Conservation (phyloP, 441 rosid genomes). For the Erysimum cheiri region DNA sequence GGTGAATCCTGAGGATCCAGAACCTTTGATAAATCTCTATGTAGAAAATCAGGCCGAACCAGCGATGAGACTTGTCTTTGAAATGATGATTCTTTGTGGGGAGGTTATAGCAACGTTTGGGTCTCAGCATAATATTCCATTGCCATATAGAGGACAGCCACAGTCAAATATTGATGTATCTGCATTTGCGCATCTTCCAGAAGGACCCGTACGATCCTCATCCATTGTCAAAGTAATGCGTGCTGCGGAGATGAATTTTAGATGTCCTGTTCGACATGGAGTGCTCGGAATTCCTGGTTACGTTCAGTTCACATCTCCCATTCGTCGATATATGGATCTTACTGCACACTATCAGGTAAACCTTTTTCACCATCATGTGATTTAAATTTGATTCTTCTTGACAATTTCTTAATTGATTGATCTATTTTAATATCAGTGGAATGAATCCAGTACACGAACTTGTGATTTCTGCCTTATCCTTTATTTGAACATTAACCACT, state of each 20-base stretch:
- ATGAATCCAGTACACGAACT: conserved; percentile 18
- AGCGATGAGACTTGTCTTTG: conserved; percentile 95
- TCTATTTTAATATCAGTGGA: background rate
- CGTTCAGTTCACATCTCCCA: conserved; percentile 97
- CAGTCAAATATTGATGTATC: conserved; percentile 84
- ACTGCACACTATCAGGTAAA: conserved; percentile 95
- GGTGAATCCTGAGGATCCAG: conserved; percentile 83
- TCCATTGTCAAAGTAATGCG: conserved; percentile 83
- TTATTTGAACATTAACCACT: background rate
- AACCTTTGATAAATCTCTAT: conserved; percentile 76
- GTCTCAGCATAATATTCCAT: conserved; percentile 67
- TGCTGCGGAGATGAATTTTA: conserved; percentile 86
- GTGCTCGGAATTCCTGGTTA: conserved; percentile 92
- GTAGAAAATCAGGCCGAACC: conserved; percentile 92
- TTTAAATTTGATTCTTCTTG: background rate
- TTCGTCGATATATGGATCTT: conserved; percentile 96
- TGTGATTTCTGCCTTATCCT: conserved; percentile 1
- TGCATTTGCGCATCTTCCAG: conserved; percentile 88
- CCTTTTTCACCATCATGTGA: conserved; percentile 5
- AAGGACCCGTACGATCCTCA: conserved; percentile 89
- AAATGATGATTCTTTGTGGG: conserved; percentile 99
- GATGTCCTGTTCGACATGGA: conserved; percentile 91
- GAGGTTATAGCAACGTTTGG: conserved; percentile 90
- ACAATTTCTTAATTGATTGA: background rate
- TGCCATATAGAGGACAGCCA: conserved; percentile 98